Evolutionary conservation across 2,329 filamentous ascomycete species (phyloP).

Genomic region (Biscogniauxia sp.): DNA sequence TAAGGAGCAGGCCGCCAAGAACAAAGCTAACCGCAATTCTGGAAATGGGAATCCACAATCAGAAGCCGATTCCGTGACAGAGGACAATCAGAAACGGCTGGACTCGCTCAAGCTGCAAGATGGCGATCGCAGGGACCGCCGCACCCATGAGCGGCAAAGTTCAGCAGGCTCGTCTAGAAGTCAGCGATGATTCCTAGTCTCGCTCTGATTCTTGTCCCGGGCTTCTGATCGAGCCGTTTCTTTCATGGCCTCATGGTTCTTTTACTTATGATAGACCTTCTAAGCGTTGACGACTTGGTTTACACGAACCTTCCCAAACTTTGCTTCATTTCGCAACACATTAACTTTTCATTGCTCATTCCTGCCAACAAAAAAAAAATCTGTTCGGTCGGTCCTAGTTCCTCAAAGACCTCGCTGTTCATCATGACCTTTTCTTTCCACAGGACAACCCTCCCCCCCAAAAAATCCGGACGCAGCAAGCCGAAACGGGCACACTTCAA

Average conservation of each 20-base stretch:
- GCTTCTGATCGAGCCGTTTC: conserved; percentile 14
- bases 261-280: conserved; percentile 27
- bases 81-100: conserved; percentile 82
- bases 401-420: conserved; percentile 7
- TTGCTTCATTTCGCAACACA: conserved; percentile 23
- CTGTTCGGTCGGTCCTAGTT: conserved; percentile 1
- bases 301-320: conserved; percentile 27
- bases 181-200: conserved; percentile 41
- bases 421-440: conserved; percentile 5
- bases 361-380: neutral
- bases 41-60: conserved; percentile 33
- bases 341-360: neutral
- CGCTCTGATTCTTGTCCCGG: conserved; percentile 8
- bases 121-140: conserved; percentile 59
- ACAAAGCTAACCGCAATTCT: conserved; percentile 47
- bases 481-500: conserved; percentile 5
- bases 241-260: conserved; percentile 13
- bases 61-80: conserved; percentile 74
- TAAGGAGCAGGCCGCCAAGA: conserved; percentile 72
- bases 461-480: conserved; percentile 6
- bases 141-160: conserved; percentile 59
- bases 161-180: conserved; percentile 55
- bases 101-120: conserved; percentile 91
- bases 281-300: conserved; percentile 28
- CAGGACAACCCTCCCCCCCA: conserved; percentile 2